These are phyloP conservation scores for Xylaria curta DNA, from an alignment of 495 filamentous ascomycete species.

Conservation along the genomic window DNA sequence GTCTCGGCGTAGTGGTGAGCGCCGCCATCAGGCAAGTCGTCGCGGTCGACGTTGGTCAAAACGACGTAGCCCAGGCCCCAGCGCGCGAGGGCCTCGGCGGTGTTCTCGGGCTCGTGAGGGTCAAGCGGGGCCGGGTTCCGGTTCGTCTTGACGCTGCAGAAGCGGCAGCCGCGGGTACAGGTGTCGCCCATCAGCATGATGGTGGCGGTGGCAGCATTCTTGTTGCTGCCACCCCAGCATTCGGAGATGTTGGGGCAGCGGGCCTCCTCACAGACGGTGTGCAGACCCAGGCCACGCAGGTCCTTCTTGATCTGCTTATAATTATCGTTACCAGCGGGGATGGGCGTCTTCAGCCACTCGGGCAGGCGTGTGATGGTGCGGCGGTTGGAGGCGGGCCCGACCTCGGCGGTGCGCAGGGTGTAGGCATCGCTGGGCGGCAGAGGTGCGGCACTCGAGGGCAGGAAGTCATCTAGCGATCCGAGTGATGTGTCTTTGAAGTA, in stretches of 20 bases:
- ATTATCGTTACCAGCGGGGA: constrained; percentile 75
- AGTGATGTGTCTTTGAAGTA: constrained; percentile 86
- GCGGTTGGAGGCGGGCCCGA: constrained; percentile 79
- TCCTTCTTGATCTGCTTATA: constrained; percentile 95
- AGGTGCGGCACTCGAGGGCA: constrained; percentile 52
- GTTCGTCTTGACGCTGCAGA: constrained; percentile 93
- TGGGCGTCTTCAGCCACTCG: constrained; percentile 94
- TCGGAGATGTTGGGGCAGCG: constrained; percentile 96
- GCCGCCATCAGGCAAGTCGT: constrained; percentile 89
- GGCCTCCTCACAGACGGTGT: constrained; percentile 98
- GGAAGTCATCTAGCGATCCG: constrained; percentile 85
- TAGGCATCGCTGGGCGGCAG: constrained; percentile 64
- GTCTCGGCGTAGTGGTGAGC: constrained; percentile 93
- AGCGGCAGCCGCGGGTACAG: constrained; percentile 94
- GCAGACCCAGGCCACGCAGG: constrained; percentile 84
- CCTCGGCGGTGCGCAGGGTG: constrained; percentile 75
- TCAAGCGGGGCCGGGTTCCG: constrained; percentile 82
- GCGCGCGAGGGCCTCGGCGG: constrained; percentile 86
- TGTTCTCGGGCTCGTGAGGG: constrained; percentile 95
- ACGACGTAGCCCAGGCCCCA: constrained; percentile 98
- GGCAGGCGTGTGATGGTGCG: constrained; percentile 91
- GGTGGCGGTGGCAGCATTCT: constrained; percentile 90
- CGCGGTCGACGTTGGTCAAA: constrained; percentile 89
- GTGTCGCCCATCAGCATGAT: constrained; percentile 99
- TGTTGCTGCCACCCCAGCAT: constrained; percentile 93